Base-by-base conservation (phyloP, 164 flowering plant genomes). In the Platanus orientalis region DNA sequence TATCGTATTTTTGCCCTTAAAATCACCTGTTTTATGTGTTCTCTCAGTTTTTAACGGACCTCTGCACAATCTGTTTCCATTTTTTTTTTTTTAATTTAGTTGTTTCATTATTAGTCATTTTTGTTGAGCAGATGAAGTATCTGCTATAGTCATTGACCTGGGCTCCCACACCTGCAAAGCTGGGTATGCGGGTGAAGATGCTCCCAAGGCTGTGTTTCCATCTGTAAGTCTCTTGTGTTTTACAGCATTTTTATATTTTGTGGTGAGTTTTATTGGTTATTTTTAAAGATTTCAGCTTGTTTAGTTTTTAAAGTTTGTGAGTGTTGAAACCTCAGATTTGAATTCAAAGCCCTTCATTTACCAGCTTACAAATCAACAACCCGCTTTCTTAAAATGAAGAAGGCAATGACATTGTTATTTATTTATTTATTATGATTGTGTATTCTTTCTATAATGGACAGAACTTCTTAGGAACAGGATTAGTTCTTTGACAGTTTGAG, bases 171-270 rank as follows among this genome's bases (percentile, higher is more conserved):
- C 97, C 34, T 94, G 99, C 76, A 94, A 94, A 76, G 99, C 97
- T 70, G 99, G 99, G 25, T 94, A 94, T 63, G 99, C 99, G 34
- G 99, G 99, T 32, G 99, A 94, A 80, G 99, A 94, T 83, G 96
- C 96, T 63, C 99, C 99, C 30, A 94, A 94, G 71, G 97, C 99
- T 14, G 99, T 94, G 6, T 94, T 94, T 40, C 97, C 99, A 10
- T 91, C 98, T 20, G 98, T 94, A 71, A 78, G 87, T 72, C 10
- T 1, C 1, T 36, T 12, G 5, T n/a, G n/a, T n/a, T n/a, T n/a
- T 7, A 6, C 20, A 17, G 30, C 50, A 25, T 19, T 14, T 24
- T 45, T 16, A n/a, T 19, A 45, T n/a, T n/a, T n/a, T n/a, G n/a
- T n/a, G 12, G 49, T 45, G 49, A 45, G 1, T 14, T 45, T 45